Conservation (phyloP, 2,329 filamentous ascomycete genomes). For the Exophiala mesophila region DNA sequence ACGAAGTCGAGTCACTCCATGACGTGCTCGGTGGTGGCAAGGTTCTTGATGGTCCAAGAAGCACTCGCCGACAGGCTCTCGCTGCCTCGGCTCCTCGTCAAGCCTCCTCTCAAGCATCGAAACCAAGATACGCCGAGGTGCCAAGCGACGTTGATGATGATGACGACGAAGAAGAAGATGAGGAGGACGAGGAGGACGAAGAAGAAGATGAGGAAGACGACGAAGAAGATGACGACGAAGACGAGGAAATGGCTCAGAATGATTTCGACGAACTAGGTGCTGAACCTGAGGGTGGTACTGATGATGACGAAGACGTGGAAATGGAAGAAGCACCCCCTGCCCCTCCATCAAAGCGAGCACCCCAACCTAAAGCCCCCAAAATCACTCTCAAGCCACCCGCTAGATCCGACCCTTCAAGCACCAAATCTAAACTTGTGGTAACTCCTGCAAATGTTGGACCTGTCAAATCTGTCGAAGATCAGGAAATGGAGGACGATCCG, state of each 20-base stretch:
- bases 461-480: conserved; percentile 43
- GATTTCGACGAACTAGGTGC: conserved; percentile 30
- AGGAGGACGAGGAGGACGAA: conserved; percentile 35
- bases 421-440: conserved; percentile 35
- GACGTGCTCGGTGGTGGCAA: conserved; percentile 45
- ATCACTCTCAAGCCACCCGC: conserved; percentile 26
- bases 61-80: conserved; percentile 33
- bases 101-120: conserved; percentile 36
- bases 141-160: conserved; percentile 45
- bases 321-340: conserved; percentile 42
- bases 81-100: conserved; percentile 18
- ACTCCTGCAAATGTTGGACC: conserved; percentile 33
- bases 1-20: conserved; percentile 26
- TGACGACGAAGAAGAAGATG: conserved; percentile 38
- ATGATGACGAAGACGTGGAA: conserved; percentile 34
- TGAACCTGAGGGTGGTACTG: conserved; percentile 29
- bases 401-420: conserved; percentile 30
- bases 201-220: conserved; percentile 34
- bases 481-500: conserved; percentile 44
- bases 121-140: conserved; percentile 35
- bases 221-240: conserved; percentile 26
- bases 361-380: conserved; percentile 23
- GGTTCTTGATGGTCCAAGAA: conserved; percentile 42
- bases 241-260: conserved; percentile 24
- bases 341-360: conserved; percentile 27